phyloP scores from a whole-genome alignment of 371 early-diverging fungal genomes.

The Amoeboaphelidium occidentale region DNA sequence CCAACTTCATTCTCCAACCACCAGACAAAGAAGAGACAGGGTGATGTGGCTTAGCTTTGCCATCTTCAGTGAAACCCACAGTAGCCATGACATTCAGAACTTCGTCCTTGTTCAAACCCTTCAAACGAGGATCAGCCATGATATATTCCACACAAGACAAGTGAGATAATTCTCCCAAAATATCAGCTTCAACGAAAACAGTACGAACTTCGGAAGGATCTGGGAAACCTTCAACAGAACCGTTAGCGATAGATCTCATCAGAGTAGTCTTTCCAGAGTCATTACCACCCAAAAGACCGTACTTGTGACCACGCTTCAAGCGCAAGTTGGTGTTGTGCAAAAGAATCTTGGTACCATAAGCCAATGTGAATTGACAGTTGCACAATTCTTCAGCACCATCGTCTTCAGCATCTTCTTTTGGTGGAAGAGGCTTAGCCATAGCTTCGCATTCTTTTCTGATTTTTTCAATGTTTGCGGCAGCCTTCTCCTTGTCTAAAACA shows the following conservation, averaged over 20 bases:
- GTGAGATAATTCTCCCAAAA: constrained; percentile 11
- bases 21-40: constrained; percentile 51
- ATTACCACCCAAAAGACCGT: constrained; percentile 19
- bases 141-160: constrained; percentile 17
- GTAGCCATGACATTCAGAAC: constrained; percentile 27
- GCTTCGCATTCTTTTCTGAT: constrained; percentile 10
- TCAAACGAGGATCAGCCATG: constrained; percentile 22
- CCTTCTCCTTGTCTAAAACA: constrained; percentile 8
- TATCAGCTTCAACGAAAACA: constrained; percentile 20
- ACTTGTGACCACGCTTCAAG: constrained; percentile 6
- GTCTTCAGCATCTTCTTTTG: constrained; percentile 7
- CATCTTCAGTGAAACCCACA: constrained; percentile 39
- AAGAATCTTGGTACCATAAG: constrained; percentile 9
- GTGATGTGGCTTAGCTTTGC: constrained; percentile 30
- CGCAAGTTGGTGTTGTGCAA: constrained; percentile 7
- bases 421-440: constrained; percentile 11
- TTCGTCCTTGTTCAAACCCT: constrained; percentile 19
- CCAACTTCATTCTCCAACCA: constrained; percentile 74
- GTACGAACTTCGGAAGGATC: constrained; percentile 1
- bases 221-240: background rate
- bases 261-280: constrained; percentile 24
- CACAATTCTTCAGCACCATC: constrained; percentile 14
- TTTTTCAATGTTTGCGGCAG: constrained; percentile 6
- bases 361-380: constrained; percentile 19
- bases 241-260: constrained; percentile 11